Evolutionary conservation across 1,139 yeast genomes (phyloP), one percentile per base, ranked within the genome.

Genomic region (Yamadazyma atmosphaerica): DNA sequence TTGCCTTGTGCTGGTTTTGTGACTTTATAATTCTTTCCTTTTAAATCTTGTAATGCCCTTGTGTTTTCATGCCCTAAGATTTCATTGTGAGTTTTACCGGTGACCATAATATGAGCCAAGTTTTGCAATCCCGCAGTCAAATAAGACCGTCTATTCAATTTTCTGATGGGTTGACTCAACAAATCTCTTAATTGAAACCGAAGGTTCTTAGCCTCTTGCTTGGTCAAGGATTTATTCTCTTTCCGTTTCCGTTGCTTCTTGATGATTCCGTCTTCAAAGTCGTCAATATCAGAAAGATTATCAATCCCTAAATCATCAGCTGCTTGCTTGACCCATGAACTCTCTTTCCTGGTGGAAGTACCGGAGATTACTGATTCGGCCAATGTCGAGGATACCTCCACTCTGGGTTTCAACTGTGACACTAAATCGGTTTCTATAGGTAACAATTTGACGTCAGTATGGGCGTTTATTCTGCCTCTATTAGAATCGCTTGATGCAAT

Each of bases 291-390:
- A 27, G 76, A 70, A 39, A 80, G 61, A 44, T 80, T 81, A 32
- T 85, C 95, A 24, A 90, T 66, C 4, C 96, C 99, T 40, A 94
- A 71, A 41, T 92, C 98, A 37, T 85, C 94, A 0, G 98, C 98
- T 0, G 97, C 97, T 55, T 88, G 83, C 43, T 79, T 77, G 42
- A 89, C 70, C 97, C 98, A 90, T 19, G 79, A 71, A 40, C 79
- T 80, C 49, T 86, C 94, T 53, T 88, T 87, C 28, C 76, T 74
- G 33, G 81, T 65, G 3, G 86, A 77, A 10, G 79, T 71, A 10
- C 77, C 66, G 1, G 83, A 74, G 14, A 83, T 68, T 33, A 77
- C 78, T 14, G 86, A 72, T 50, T 87, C 95, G 0, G 95, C 89
- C 38, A 94, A 69, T 52, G 80, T 77, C 23, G 83, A 74, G 4